These are phyloP conservation scores for Erythrobasidium hasegawianum DNA, from an alignment of 1,284 basidiomycete species.

Conservation along the genomic window DNA sequence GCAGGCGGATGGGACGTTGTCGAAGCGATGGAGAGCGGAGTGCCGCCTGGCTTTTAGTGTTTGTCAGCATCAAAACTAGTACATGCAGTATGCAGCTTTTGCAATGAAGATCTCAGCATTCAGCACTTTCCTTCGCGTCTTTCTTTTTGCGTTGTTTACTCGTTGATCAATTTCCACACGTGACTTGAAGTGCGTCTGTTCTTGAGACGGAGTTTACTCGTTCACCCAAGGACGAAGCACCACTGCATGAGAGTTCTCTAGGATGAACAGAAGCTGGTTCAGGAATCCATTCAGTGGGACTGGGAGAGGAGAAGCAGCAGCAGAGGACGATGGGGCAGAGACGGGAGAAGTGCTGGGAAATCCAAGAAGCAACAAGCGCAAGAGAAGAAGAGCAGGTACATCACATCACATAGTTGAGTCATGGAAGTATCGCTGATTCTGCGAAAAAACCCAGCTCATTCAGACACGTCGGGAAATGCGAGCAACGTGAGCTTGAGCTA, in stretches of 20 bases:
- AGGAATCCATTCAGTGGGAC: conserved; percentile 22
- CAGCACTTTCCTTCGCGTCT: no score
- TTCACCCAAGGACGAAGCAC: background rate
- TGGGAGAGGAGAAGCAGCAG: background rate
- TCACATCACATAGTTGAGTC: no score
- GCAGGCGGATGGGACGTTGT: no score
- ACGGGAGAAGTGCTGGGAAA: background rate
- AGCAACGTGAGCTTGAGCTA: conserved; percentile 4
- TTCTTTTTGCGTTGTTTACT: no score
- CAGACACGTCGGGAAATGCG: background rate
- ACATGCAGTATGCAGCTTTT: no score
- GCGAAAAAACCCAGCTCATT: background rate
- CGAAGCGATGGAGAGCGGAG: background rate
- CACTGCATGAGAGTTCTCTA: no score
- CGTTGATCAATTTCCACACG: no score
- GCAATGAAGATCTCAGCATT: no score
- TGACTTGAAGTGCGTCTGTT: no score
- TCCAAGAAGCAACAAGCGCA: conserved; percentile 3
- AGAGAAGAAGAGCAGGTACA: background rate
- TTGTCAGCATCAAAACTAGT: background rate
- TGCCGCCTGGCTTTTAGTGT: background rate
- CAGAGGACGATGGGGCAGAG: conserved; percentile 3
- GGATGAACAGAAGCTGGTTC: conserved; percentile 36
- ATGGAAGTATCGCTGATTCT: no score
- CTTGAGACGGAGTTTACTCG: no score